Evolutionary conservation across 345 rosid genomes (phyloP).

Genomic region (Noccaea bulbosa): DNA sequence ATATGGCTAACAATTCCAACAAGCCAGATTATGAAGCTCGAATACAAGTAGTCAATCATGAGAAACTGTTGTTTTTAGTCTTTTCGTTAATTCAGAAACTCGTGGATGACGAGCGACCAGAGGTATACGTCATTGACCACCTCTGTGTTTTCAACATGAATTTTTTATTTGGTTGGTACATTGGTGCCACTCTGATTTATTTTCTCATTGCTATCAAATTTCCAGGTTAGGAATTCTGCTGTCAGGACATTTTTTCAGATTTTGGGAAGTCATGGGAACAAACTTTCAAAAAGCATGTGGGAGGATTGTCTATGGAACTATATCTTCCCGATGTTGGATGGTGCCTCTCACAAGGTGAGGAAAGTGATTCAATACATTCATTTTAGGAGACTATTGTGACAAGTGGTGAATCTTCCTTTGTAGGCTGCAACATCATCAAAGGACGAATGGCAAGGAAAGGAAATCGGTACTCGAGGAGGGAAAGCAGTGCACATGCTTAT

Average conservation of each 20-base stretch:
- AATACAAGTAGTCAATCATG: conserved; percentile 50
- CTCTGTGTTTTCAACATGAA: conserved; percentile 24
- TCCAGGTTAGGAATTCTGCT: conserved; percentile 97
- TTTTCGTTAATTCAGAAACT: conserved; percentile 91
- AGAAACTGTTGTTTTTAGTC: conserved; percentile 78
- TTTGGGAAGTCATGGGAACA: conserved; percentile 91
- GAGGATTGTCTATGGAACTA: conserved; percentile 98
- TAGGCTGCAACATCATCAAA: conserved; percentile 98
- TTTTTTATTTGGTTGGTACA: not conserved
- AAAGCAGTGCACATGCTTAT: conserved; percentile 98
- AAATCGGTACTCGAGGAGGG: conserved; percentile 93
- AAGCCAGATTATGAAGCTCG: conserved; percentile 45
- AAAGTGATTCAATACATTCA: conserved; percentile 28
- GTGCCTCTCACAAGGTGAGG: conserved; percentile 91
- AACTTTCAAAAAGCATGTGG: conserved; percentile 94
- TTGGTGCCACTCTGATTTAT: conserved; percentile 8
- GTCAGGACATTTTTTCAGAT: conserved; percentile 92
- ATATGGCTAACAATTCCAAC: conserved; percentile 40
- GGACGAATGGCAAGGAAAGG: conserved; percentile 99
- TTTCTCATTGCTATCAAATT: conserved; percentile 10
- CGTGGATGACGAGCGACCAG: conserved; percentile 96
- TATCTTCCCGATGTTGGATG: conserved; percentile 85
- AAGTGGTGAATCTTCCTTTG: conserved; percentile 37
- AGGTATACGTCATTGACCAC: conserved; percentile 57
- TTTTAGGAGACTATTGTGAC: conserved; percentile 27